A percentile compares a stretch with the other conserved stretches of the same genome.
These are phyloP conservation scores for Lobosporangium transversale DNA, from an alignment of 192 early-diverging fungal species.

Conservation along the genomic window DNA sequence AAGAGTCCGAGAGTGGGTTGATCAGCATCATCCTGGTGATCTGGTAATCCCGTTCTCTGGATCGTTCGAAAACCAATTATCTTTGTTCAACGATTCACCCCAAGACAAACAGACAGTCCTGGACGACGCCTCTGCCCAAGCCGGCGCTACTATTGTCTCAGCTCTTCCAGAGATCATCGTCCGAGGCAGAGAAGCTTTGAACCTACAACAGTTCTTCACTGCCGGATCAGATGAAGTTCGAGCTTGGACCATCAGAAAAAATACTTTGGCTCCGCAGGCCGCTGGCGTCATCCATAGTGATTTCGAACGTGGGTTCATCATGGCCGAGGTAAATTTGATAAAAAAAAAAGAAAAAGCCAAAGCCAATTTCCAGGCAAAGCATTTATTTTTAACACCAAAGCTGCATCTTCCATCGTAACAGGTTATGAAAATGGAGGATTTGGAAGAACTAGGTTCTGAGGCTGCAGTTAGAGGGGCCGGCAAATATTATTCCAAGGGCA, in stretches of 20 bases:
- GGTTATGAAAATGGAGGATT: slow-evolving; percentile 66
- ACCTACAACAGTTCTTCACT: slow-evolving; percentile 80
- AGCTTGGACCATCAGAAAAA: slow-evolving; percentile 76
- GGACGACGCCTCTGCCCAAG: slow-evolving; percentile 61
- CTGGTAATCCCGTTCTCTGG: slow-evolving; percentile 80
- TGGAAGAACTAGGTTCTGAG: slow-evolving; percentile 69
- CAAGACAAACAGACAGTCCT: slow-evolving; percentile 65
- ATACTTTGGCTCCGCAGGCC: slow-evolving; percentile 78
- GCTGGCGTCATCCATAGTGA: slow-evolving; percentile 75
- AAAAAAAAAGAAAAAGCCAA: too few species aligned
- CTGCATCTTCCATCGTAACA: neutral
- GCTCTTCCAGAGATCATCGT: slow-evolving; percentile 74
- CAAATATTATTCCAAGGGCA: slow-evolving; percentile 77
- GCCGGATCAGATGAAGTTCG: slow-evolving; percentile 81
- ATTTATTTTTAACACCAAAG: neutral
- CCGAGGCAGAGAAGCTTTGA: slow-evolving; percentile 74
- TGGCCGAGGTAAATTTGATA: slow-evolving; percentile 66
- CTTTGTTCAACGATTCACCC: slow-evolving; percentile 47
- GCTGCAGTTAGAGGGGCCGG: slow-evolving; percentile 78
- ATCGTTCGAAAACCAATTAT: slow-evolving; percentile 50
- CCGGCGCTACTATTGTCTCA: slow-evolving; percentile 48
- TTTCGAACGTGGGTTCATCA: slow-evolving; percentile 82
- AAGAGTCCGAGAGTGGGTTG: slow-evolving; percentile 77
- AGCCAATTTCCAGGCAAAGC: neutral
- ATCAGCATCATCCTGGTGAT: slow-evolving; percentile 72